Evolutionary conservation across 768 basidiomycete genomes (phyloP), one percentile per base, ranked within the genome.

Genomic region (Kwoniella pini): DNA sequence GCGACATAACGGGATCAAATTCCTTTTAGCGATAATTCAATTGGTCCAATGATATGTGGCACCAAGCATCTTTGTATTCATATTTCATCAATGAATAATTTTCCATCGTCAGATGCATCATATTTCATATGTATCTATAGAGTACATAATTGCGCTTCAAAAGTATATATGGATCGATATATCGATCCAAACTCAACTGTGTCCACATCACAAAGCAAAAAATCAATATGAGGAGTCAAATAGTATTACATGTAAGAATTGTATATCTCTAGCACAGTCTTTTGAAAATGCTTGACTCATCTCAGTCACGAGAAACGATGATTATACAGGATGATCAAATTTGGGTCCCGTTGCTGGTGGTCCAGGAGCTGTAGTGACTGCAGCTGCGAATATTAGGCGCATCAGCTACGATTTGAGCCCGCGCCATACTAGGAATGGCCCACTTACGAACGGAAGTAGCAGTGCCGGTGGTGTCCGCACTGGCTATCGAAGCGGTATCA

Each of bases 301-400:
- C n/a, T n/a, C n/a, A n/a, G n/a, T n/a, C n/a, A n/a, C n/a, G n/a
- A n/a, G n/a, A n/a, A n/a, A n/a, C n/a, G n/a, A n/a, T n/a, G n/a
- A n/a, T 24, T 17, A 52, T 4, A 59, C 31, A n/a, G 57, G 57
- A 36, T 59, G 51, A 19, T 54, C 59, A 19, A 59, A 55, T 42
- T 66, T 73, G 5, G 71, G 69, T 54, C 71, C 71, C 19, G 69
- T 57, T 0, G 62, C 69, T 36, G 71, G 71, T 24, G 71, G 68
- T n/a, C 71, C 71, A 24, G 71, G 68, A 2, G 62, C 64, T 26
- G 71, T 70, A 5, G 57, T 22, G 2, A 44, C 45, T 12, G 65
- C 59, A 43, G 67, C 70, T 72, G 27, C n/a, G 19, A 12, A 28
- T 30, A n/a, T n/a, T n/a, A n/a, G n/a, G n/a, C n/a, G n/a, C n/a